These are phyloP conservation scores for Epichloe baconii DNA, from an alignment of 2,329 filamentous ascomycete species.

Conservation along the genomic window DNA sequence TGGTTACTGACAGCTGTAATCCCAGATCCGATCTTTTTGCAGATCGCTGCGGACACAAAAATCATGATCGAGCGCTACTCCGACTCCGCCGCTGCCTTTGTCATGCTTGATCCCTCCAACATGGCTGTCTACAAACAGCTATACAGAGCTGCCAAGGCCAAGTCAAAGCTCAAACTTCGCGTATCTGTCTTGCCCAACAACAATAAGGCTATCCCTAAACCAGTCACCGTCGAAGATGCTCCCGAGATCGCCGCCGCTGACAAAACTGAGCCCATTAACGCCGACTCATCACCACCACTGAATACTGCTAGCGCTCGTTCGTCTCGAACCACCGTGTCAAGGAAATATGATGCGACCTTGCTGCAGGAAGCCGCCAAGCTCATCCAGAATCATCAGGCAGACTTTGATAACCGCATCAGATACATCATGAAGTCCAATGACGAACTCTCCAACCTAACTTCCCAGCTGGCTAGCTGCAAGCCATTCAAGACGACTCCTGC, in stretches of 20 bases:
- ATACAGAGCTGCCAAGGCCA: constrained; percentile 91
- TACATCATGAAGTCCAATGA: constrained; percentile 14
- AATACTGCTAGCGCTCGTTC: constrained; percentile 3
- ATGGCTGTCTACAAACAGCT: constrained; percentile 88
- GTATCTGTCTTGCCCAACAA: constrained; percentile 37
- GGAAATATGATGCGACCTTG: constrained; percentile 13
- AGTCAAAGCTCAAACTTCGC: constrained; percentile 88
- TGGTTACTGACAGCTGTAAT: background rate
- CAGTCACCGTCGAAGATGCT: constrained; percentile 39
- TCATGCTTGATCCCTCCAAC: constrained; percentile 67
- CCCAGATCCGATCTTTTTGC: constrained; percentile 24
- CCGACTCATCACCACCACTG: constrained; percentile 9
- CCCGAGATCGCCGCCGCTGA: constrained; percentile 15
- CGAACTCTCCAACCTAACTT: constrained; percentile 5
- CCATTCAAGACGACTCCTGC: background rate
- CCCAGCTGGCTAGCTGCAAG: constrained; percentile 2
- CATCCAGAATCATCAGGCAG: constrained; percentile 11
- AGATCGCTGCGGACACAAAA: constrained; percentile 20
- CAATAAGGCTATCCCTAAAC: constrained; percentile 21
- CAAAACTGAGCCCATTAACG: background rate
- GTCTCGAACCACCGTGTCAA: constrained; percentile 12
- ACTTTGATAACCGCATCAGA: constrained; percentile 16
- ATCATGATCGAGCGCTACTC: constrained; percentile 82
- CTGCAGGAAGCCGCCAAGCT: constrained; percentile 16
- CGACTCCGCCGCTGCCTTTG: constrained; percentile 73